Conservation (phyloP, 2,329 filamentous ascomycete species). For the Claviceps quebecensis region DNA sequence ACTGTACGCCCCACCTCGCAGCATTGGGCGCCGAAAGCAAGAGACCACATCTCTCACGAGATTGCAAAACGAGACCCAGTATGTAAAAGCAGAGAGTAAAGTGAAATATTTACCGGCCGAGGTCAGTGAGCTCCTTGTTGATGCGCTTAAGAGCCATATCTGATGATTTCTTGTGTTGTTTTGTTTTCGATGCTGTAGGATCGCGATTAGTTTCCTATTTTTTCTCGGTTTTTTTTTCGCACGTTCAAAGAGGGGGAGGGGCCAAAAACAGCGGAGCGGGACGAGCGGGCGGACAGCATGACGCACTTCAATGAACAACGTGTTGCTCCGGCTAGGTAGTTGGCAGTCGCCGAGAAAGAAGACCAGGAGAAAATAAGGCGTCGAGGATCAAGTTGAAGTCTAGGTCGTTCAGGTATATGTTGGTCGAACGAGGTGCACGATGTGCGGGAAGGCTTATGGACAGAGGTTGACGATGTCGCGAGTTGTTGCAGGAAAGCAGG, state of each 20-base stretch:
- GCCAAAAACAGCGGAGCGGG: slow-evolving; percentile 1
- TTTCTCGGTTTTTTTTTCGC: neutral
- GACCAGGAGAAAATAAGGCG: slow-evolving; percentile 2
- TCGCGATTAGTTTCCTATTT: slow-evolving; percentile 12
- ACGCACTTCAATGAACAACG: slow-evolving; percentile 15
- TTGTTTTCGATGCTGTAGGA: slow-evolving; percentile 11
- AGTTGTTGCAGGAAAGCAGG: slow-evolving; percentile 1
- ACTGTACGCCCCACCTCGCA: slow-evolving; percentile 23
- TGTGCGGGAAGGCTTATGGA: neutral
- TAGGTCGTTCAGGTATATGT: neutral
- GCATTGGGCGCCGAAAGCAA: slow-evolving; percentile 12
- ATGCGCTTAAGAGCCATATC: slow-evolving; percentile 82
- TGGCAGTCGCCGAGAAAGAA: slow-evolving; percentile 4
- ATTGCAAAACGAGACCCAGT: neutral
- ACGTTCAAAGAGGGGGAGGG: slow-evolving; percentile 1
- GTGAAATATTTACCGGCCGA: slow-evolving; percentile 58
- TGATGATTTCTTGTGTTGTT: slow-evolving; percentile 20
- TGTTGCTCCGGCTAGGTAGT: slow-evolving; percentile 2
- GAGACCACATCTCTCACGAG: slow-evolving; percentile 9
- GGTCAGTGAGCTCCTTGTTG: slow-evolving; percentile 84
- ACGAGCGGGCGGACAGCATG: slow-evolving; percentile 8
- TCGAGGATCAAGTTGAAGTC: slow-evolving; percentile 1
- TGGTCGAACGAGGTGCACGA: slow-evolving; percentile 1
- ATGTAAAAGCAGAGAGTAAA: slow-evolving; percentile 6
- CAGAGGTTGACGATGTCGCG: neutral